Evolutionary conservation across 352 stramenopile genomes (phyloP), one percentile per base, ranked within the genome.

Genomic region (Phytophthora melonis): DNA sequence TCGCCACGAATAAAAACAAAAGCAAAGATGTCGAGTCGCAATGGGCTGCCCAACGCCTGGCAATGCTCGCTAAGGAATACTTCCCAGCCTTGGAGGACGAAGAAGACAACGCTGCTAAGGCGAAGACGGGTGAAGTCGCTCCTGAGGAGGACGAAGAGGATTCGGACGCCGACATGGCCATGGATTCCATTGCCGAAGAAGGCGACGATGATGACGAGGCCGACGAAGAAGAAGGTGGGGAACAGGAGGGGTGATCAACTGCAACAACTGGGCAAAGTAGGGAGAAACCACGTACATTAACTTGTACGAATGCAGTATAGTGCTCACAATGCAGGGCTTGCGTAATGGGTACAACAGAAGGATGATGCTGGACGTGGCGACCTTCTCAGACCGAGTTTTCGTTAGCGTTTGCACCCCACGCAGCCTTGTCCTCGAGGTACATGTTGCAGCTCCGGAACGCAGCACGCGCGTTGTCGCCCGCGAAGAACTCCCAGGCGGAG

Each of bases 381-480:
- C 55, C 43, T 11, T 32, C 39, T 82, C 66, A 88, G 10, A 88
- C 70, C 14, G 63, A 30, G 30, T 70, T 77, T 27, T 72, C 43
- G 21, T 49, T 52, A 34, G 41, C 63, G 11, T 78, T 74, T 3
- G 75, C 69, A 13, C 68, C 74, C 87, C 88, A 95, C 45, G 54
- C 65, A 5, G 75, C 52, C 63, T 93, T 93, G 56, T 93, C 82
- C 64, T 95, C 89, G 6, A 95, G 66, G 61, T 88, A 95, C 87
- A 95, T 94, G 76, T 95, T 95, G 74, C 86, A 93, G 74, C 84
- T 93, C 49, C 89, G 80, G 77, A 95, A 93, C 6, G 89, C 86
- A 27, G 82, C 72, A 8, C 89, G 86, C 23, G 89, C 89, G 66
- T 93, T 72, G 45, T 95, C 87, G 3, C 89, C 89, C 0, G 89